Conservation (phyloP, 805 yeast species). For the Candida orba region DNA sequence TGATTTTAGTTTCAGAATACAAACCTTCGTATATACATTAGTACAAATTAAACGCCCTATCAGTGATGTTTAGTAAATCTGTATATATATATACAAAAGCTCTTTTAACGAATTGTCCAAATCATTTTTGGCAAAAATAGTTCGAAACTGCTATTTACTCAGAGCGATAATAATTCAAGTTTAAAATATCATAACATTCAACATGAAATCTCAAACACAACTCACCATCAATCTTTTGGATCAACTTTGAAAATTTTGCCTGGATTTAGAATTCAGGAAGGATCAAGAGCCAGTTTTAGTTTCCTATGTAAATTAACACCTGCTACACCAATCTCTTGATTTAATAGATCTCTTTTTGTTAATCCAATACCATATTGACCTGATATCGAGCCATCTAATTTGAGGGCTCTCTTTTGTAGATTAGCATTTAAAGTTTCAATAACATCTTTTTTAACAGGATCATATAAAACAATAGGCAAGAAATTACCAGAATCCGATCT, state of each 20-base stretch:
- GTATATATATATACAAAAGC: too few relatives aligned
- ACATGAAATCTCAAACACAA: too few relatives aligned
- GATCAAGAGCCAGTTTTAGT: constrained; percentile 63
- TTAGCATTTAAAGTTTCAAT: constrained; percentile 44
- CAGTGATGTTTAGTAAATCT: too few relatives aligned
- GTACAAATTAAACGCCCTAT: too few relatives aligned
- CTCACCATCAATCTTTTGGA: constrained; percentile 26
- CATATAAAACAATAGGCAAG: constrained; percentile 56
- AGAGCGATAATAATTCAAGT: too few relatives aligned
- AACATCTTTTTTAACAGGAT: constrained; percentile 36
- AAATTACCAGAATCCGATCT: constrained; percentile 80
- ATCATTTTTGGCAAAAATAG: too few relatives aligned
- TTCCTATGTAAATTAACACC: constrained; percentile 64
- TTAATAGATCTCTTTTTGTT: constrained; percentile 54
- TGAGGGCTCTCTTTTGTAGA: constrained; percentile 57
- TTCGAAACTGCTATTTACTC: too few relatives aligned
- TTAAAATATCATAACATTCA: too few relatives aligned
- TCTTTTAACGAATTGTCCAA: too few relatives aligned
- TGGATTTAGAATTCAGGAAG: constrained; percentile 63
- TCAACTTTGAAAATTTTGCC: constrained; percentile 67
- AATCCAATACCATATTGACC: constrained; percentile 82
- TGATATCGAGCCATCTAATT: constrained; percentile 69
- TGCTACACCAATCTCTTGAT: constrained; percentile 54
- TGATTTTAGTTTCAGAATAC: too few relatives aligned
- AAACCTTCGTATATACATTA: too few relatives aligned